These are phyloP conservation scores for Exophiala sideris DNA, from an alignment of 2,329 filamentous ascomycete genomes.

Conservation along the genomic window DNA sequence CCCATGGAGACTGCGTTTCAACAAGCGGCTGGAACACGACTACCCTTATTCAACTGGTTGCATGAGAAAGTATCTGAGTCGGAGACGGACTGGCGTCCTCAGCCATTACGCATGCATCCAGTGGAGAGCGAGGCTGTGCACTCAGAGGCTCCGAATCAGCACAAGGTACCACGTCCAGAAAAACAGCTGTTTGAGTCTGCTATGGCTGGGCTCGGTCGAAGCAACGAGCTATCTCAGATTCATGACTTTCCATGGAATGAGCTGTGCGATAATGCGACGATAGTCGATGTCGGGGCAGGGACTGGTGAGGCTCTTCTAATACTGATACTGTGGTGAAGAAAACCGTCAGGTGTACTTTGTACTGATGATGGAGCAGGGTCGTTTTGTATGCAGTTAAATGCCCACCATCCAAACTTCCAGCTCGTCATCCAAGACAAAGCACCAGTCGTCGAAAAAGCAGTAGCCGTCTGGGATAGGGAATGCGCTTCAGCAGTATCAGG, in stretches of 20 bases:
- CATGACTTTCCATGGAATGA: slow-evolving; percentile 7
- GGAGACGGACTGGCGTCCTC: slow-evolving; percentile 2
- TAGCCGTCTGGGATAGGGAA: neutral
- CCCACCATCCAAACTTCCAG: neutral
- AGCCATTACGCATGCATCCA: neutral
- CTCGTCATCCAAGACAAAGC: slow-evolving; percentile 10
- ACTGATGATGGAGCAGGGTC: slow-evolving; percentile 1
- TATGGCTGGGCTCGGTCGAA: neutral
- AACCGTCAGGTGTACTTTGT: neutral
- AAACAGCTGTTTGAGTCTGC: slow-evolving; percentile 8
- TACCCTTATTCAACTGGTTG: slow-evolving; percentile 10
- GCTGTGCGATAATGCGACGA: neutral
- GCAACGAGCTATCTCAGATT: neutral
- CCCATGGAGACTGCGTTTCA: slow-evolving; percentile 5
- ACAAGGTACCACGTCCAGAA: slow-evolving; percentile 4
- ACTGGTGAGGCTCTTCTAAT: slow-evolving; percentile 1
- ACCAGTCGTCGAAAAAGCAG: slow-evolving; percentile 7
- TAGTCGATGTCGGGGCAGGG: slow-evolving; percentile 10
- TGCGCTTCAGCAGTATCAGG: neutral
- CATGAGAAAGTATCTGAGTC: slow-evolving; percentile 1
- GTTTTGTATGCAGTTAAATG: slow-evolving; percentile 8
- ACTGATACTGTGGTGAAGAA: neutral
- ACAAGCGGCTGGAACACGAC: slow-evolving; percentile 2
- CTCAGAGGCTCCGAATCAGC: too few relatives aligned
- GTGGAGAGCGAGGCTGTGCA: too few relatives aligned